Base-by-base conservation (phyloP, 306 rosid species). In the Betula pendula region DNA sequence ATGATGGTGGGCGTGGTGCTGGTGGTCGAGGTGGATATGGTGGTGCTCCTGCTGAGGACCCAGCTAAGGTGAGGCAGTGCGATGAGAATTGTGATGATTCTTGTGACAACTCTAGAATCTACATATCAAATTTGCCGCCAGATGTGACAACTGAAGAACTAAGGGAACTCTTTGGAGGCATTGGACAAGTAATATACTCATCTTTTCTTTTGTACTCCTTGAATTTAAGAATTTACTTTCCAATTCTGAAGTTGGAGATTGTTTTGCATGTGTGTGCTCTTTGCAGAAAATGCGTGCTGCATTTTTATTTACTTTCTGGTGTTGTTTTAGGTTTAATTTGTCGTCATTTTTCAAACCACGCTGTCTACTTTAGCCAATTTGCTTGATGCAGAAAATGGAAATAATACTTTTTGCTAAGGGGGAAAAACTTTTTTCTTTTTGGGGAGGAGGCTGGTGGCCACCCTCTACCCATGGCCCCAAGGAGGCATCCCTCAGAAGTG, bases 91-190 rank as follows among this genome's bases (percentile, higher is more conserved):
- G 99, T 82, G 94, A 69, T 17, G 99, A 96, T 68, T 44, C 90
- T 7, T 96, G 99, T 83, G 98, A 92, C 87, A 96, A 96, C 80
- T 66, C 98, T 85, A 91, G 99, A 93, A 96, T 96, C 84, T 96
- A 96, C 87, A 89, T 96, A 20, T 96, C 99, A 45, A 96, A 93
- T 80, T 84, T 96, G 81, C 99, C 99, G 3, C 92, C 93, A 2
- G 99, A 96, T 82, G 97, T 96, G 85, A 91, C 97, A 2, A 78
- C 24, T 69, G 99, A 96, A 4, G 99, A 96, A 87, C 83, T 96
- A 82, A 87, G 87, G 85, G 88, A 89, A 4, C 97, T 96, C 71
- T 96, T 96, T 88, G 97, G 99, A 70, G 98, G 99, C 88, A 96
- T 96, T 91, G 99, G 99, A 82, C 97, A 91, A 85, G 99, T 96